phyloP scores from a whole-genome alignment of 2,329 filamentous ascomycete species.

The Diaporthe vaccinii region DNA sequence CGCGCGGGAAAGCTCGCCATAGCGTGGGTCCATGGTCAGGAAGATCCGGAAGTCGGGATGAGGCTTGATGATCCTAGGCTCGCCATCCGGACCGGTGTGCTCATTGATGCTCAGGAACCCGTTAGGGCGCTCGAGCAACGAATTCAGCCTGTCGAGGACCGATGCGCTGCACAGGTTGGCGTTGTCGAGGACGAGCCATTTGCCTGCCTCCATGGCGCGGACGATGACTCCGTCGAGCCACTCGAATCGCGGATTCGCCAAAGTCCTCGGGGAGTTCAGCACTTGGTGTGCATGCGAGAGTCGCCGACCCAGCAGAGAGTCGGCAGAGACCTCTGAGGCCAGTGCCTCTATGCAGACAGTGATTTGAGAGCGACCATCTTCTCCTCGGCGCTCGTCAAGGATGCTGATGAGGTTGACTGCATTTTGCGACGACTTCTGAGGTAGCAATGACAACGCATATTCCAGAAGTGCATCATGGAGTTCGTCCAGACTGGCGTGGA shows the following conservation, averaged over 20 bases:
- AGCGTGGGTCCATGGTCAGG: conserved; percentile 90
- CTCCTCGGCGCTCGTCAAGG: conserved; percentile 59
- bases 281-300: conserved; percentile 64
- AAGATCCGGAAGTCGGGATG: conserved; percentile 93
- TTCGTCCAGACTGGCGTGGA: conserved; percentile 69
- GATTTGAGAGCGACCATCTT: conserved; percentile 56
- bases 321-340: conserved; percentile 55
- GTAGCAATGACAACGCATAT: conserved; percentile 63
- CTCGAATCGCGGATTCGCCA: conserved; percentile 87
- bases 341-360: conserved; percentile 56
- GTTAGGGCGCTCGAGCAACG: conserved; percentile 85
- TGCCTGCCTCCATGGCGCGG: conserved; percentile 84
- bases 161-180: conserved; percentile 97
- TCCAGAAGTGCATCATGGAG: conserved; percentile 58
- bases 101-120: conserved; percentile 93
- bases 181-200: conserved; percentile 96
- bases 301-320: conserved; percentile 61
- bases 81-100: conserved; percentile 85
- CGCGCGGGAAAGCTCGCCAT: conserved; percentile 93
- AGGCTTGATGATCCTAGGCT: conserved; percentile 82
- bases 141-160: conserved; percentile 94
- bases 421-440: conserved; percentile 44
- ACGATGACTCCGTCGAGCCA: conserved; percentile 97
- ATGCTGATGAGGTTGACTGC: conserved; percentile 63
- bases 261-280: conserved; percentile 65